phyloP scores from a whole-genome alignment of 176 grass and related monocot genomes.

The Cenchrus fungigraminus region DNA sequence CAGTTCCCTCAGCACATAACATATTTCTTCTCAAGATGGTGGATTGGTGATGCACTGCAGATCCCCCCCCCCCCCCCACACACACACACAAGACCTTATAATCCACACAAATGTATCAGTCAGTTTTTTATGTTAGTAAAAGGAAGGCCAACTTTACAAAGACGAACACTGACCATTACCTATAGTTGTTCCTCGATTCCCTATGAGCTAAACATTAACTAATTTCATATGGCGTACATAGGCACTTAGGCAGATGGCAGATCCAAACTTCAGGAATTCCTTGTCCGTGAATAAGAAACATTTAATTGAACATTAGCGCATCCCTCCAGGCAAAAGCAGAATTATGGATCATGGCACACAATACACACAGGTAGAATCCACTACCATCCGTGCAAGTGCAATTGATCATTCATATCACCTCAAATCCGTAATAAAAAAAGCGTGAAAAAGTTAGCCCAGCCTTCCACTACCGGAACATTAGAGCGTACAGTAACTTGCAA shows the following conservation, averaged over 20 bases:
- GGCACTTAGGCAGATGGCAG: background rate
- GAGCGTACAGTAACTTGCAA: background rate
- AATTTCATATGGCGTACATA: background rate
- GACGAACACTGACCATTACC: background rate
- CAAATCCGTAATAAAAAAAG: slow-evolving; percentile 31
- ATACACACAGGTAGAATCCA: background rate
- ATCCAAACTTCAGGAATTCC: background rate
- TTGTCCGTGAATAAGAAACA: background rate
- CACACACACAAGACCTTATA: background rate
- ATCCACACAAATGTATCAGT: background rate
- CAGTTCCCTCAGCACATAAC: background rate
- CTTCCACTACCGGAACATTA: background rate
- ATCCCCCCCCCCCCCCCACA: background rate
- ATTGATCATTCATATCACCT: background rate
- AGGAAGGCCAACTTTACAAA: background rate
- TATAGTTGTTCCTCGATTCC: background rate
- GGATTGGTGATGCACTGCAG: background rate
- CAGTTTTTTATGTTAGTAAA: background rate
- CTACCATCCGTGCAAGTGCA: background rate
- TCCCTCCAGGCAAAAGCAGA: background rate
- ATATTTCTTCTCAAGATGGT: slow-evolving; percentile 1
- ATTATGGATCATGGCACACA: background rate
- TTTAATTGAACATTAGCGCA: background rate
- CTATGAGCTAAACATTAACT: background rate
- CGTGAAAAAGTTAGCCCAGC: background rate